Conservation (phyloP, 257 asterid genomes). For the Verbascum thapsus region DNA sequence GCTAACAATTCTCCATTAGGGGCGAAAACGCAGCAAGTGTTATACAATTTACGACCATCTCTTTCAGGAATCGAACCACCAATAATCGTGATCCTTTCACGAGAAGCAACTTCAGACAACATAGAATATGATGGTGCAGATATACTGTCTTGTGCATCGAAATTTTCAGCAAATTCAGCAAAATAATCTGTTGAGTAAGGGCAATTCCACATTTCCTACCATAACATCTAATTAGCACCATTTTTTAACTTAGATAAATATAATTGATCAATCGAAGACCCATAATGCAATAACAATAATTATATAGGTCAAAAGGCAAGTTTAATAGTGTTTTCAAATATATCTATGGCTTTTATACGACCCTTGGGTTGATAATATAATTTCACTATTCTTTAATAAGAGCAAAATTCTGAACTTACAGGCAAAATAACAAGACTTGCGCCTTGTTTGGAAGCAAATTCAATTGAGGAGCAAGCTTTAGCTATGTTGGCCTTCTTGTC, state of each 20-base stretch:
- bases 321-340: too few relatives aligned
- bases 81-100: conserved; percentile 35
- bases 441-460: conserved; percentile 41
- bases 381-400: too few relatives aligned
- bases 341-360: too few relatives aligned
- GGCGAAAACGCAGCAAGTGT: conserved; percentile 45
- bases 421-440: conserved; percentile 45
- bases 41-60: conserved; percentile 36
- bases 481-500: conserved; percentile 36
- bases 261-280: too few relatives aligned
- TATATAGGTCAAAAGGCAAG: too few relatives aligned
- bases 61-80: conserved; percentile 51
- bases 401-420: conserved; percentile 27
- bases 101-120: conserved; percentile 44
- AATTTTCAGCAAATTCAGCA: conserved; percentile 37
- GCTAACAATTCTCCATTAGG: conserved; percentile 40
- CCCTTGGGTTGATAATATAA: too few relatives aligned
- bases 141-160: conserved; percentile 29
- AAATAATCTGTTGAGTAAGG: conserved; percentile 37
- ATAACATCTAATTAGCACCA: too few relatives aligned
- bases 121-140: conserved; percentile 34
- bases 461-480: conserved; percentile 34
- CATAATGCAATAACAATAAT: too few relatives aligned
- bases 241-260: too few relatives aligned
- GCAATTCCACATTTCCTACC: conserved; percentile 59